Conservation (phyloP, 108 stramenopile genomes). For the Cyclostephanos tholiformis region DNA sequence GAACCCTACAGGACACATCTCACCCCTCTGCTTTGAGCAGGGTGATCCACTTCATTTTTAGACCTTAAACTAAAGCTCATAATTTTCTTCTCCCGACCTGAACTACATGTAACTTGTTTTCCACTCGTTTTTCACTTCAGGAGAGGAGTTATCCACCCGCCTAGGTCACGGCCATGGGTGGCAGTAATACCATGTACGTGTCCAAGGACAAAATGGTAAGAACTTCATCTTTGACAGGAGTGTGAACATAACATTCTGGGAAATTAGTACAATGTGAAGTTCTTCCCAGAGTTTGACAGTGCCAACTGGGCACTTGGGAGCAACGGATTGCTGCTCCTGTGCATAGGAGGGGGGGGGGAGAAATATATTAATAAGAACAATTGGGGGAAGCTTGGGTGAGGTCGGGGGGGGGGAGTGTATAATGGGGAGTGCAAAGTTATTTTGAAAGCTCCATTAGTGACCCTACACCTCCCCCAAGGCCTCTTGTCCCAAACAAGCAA, state of each 20-base stretch:
- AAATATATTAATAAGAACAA: background rate
- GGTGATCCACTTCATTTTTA: no score
- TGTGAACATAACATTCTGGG: conserved; percentile 92
- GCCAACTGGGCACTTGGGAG: conserved; percentile 92
- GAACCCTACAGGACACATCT: no score
- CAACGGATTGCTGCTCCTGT: conserved; percentile 89
- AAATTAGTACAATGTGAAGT: conserved; percentile 96
- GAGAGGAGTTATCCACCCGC: no score
- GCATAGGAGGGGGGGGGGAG: conserved; percentile 46
- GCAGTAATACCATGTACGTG: conserved; percentile 93
- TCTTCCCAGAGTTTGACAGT: conserved; percentile 88
- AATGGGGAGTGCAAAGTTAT: background rate
- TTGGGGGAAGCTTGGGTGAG: background rate
- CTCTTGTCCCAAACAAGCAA: no score
- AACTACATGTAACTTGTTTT: no score
- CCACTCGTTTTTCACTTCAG: no score
- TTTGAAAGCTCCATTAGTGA: background rate
- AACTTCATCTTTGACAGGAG: conserved; percentile 90
- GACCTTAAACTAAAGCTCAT: no score
- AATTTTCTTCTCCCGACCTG: no score
- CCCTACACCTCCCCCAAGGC: no score
- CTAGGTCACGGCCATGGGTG: conserved; percentile 98
- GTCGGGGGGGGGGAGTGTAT: background rate
- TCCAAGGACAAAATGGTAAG: conserved; percentile 91
- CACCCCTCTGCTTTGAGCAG: no score